Evolutionary conservation across 495 filamentous ascomycete species (phyloP).

Genomic region (Daldinia decipiens): DNA sequence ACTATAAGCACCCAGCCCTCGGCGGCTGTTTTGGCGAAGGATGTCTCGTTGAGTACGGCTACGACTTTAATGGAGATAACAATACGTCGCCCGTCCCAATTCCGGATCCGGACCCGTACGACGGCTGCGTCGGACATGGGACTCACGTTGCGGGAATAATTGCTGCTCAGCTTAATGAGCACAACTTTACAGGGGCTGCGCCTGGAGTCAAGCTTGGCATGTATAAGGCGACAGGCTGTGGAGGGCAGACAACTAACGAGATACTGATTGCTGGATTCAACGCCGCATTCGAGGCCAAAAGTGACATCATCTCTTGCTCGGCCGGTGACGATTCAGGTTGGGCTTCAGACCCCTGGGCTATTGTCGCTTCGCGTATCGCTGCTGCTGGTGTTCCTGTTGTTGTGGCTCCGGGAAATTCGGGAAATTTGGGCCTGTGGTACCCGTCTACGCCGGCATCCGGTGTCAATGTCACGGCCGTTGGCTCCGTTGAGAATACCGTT

Average conservation of each 20-base stretch:
- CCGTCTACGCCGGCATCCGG: not conserved
- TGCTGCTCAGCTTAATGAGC: slow-evolving; percentile 48
- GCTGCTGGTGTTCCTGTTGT: not conserved
- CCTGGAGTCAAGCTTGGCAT: slow-evolving; percentile 55
- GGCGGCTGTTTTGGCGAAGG: not conserved
- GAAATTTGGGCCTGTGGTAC: not conserved
- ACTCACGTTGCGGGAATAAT: not conserved
- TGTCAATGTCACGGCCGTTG: not conserved
- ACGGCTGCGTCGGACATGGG: not conserved
- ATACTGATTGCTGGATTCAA: not conserved
- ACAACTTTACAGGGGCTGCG: slow-evolving; percentile 56
- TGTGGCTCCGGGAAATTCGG: not conserved
- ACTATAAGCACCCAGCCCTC: slow-evolving; percentile 20
- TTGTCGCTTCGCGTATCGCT: not conserved
- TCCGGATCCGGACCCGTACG: not conserved
- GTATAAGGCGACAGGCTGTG: slow-evolving; percentile 52
- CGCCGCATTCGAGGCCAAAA: not conserved
- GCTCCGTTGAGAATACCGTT: not conserved
- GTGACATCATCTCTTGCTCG: not conserved
- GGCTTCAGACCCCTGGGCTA: not conserved
- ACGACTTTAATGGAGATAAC: not conserved
- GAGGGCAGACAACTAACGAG: slow-evolving; percentile 34
- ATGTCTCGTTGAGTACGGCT: not conserved
- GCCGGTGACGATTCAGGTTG: not conserved
- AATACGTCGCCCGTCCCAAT: not conserved